A percentile compares a stretch with the other conserved stretches of the same genome.
Conservation (phyloP, 768 basidiomycete species). For the Calocybe gangraenosa region DNA sequence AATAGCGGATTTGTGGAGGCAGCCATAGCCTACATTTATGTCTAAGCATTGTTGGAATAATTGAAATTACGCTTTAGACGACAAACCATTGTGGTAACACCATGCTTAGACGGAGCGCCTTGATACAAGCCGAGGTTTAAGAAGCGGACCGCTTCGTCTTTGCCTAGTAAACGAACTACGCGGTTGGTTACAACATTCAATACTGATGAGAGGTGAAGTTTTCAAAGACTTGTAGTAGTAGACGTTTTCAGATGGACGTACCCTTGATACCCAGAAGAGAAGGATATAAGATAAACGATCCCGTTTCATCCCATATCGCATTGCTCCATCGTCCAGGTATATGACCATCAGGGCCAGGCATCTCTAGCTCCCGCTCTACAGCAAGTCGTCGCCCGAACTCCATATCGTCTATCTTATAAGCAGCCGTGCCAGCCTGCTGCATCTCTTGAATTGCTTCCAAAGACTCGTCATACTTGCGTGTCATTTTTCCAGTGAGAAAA, state of each 20-base stretch:
- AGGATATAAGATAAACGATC: constrained; percentile 91
- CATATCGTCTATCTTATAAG: constrained; percentile 95
- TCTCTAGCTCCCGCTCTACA: constrained; percentile 85
- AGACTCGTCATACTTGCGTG: constrained; percentile 93
- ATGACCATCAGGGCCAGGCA: constrained; percentile 69
- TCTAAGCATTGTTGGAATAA: constrained; percentile 7
- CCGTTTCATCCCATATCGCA: constrained; percentile 97
- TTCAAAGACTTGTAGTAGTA: neutral
- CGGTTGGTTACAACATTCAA: constrained; percentile 95
- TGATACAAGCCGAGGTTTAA: constrained; percentile 88
- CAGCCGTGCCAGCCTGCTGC: constrained; percentile 96
- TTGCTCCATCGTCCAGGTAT: constrained; percentile 79
- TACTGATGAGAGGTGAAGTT: constrained; percentile 47
- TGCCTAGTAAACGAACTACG: constrained; percentile 82
- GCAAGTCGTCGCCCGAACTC: constrained; percentile 98
- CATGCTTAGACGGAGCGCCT: constrained; percentile 87
- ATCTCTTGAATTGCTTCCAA: constrained; percentile 92
- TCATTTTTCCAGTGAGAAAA: constrained; percentile 85
- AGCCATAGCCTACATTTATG: constrained; percentile 69
- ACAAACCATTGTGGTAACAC: constrained; percentile 71
- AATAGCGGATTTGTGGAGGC: constrained; percentile 95
- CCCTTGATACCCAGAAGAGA: constrained; percentile 95
- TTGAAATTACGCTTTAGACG: neutral
- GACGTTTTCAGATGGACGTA: constrained; percentile 26
- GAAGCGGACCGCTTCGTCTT: constrained; percentile 91